phyloP scores from a whole-genome alignment of 164 flowering plant genomes.

The Platanus orientalis region DNA sequence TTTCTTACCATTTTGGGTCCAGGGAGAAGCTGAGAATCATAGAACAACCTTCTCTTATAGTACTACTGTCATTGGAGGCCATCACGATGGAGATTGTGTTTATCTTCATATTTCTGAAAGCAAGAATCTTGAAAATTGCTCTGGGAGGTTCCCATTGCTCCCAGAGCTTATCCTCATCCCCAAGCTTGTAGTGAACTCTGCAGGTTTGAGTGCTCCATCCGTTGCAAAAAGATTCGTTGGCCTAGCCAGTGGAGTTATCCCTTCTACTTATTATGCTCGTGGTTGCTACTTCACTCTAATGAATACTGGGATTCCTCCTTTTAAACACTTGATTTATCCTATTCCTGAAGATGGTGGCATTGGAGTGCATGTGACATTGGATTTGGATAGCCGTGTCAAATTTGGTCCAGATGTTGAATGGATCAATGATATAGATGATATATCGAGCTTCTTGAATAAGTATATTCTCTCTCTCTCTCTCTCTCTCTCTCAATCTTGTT shows the following conservation, averaged over 20 bases:
- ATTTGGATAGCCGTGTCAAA: conserved; percentile 70
- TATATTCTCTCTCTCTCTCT: conserved; percentile 16
- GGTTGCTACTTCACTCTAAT: conserved; percentile 85
- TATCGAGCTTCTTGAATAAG: conserved; percentile 72
- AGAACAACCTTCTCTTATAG: conserved; percentile 66
- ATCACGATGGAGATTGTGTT: conserved; percentile 37
- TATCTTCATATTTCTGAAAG: conserved; percentile 51
- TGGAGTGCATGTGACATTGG: conserved; percentile 91
- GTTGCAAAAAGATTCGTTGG: conserved; percentile 69
- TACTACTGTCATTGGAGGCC: conserved; percentile 66
- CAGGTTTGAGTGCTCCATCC: conserved; percentile 68
- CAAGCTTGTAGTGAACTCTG: conserved; percentile 65
- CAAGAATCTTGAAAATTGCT: conserved; percentile 42
- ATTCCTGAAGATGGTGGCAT: conserved; percentile 93
- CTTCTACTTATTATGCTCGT: conserved; percentile 65
- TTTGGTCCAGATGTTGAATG: conserved; percentile 98
- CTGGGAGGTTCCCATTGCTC: conserved; percentile 24
- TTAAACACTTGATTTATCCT: conserved; percentile 80
- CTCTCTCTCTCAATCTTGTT: neutral
- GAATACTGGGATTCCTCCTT: conserved; percentile 49
- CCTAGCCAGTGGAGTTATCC: conserved; percentile 29
- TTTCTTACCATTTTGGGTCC: conserved; percentile 34
- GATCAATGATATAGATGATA: conserved; percentile 59
- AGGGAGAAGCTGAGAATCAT: conserved; percentile 85
- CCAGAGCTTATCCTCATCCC: conserved; percentile 66